These are phyloP conservation scores for Coleophoma eucalyptorum DNA, from an alignment of 2,329 filamentous ascomycete species.

Conservation along the genomic window DNA sequence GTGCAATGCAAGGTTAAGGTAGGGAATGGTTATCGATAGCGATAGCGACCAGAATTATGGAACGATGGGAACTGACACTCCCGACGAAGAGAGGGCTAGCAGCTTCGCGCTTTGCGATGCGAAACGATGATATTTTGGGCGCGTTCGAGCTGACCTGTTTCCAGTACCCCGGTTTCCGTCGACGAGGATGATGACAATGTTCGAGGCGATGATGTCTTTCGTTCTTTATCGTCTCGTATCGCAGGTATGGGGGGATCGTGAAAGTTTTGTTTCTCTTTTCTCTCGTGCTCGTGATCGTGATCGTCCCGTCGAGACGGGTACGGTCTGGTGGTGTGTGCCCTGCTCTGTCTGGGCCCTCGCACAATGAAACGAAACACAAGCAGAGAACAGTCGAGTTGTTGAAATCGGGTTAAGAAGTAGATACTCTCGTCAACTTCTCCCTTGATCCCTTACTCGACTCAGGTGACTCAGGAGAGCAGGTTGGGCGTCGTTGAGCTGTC, in stretches of 20 bases:
- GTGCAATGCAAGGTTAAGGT: not conserved
- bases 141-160: too few relatives aligned
- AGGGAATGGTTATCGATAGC: constrained; percentile 1
- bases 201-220: too few relatives aligned
- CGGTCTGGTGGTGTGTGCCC: not conserved
- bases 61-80: not conserved
- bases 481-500: not conserved
- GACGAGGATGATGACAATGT: too few relatives aligned
- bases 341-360: not conserved
- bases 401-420: not conserved
- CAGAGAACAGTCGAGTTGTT: not conserved
- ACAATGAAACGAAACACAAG: constrained; percentile 1
- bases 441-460: too few relatives aligned
- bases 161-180: too few relatives aligned
- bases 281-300: not conserved
- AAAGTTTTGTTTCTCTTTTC: not conserved
- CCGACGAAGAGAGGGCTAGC: not conserved
- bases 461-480: not conserved
- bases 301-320: not conserved
- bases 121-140: not conserved
- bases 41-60: not conserved
- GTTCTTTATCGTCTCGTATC: too few relatives aligned
- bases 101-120: not conserved
- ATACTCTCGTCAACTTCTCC: not conserved
- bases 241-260: too few relatives aligned